phyloP scores from a whole-genome alignment of 441 rosid species.

The Jatropha multifida region DNA sequence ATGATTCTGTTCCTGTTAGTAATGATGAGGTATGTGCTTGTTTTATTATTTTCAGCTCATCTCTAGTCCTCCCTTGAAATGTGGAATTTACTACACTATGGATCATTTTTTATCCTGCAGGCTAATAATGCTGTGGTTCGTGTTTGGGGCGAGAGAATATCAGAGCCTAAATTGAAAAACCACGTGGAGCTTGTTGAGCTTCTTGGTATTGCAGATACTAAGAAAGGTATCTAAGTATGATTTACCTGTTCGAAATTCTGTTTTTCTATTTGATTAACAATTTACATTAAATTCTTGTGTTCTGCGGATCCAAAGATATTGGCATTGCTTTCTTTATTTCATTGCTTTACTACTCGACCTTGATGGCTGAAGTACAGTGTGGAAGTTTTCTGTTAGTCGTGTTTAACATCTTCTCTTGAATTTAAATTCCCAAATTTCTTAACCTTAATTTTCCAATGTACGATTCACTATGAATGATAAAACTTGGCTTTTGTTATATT shows the following conservation, averaged over 20 bases:
- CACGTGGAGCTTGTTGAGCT: constrained; percentile 95
- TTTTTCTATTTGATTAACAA: neutral
- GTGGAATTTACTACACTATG: neutral
- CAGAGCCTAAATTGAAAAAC: constrained; percentile 61
- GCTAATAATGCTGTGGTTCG: constrained; percentile 63
- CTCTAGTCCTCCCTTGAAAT: neutral
- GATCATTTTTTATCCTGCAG: constrained; percentile 31
- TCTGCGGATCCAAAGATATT: neutral
- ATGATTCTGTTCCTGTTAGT: constrained; percentile 73
- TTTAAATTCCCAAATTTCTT: neutral
- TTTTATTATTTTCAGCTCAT: neutral
- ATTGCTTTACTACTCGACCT: neutral
- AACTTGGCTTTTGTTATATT: no score
- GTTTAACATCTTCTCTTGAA: neutral
- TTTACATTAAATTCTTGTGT: neutral
- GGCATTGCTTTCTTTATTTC: neutral
- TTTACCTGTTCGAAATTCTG: neutral
- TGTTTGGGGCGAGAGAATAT: constrained; percentile 61
- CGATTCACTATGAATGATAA: no score
- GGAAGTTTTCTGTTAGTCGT: neutral
- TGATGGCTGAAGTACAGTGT: neutral
- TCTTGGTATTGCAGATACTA: constrained; percentile 70
- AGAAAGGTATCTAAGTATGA: constrained; percentile 49
- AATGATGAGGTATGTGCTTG: constrained; percentile 63
- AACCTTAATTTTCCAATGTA: neutral